Evolutionary conservation across 768 basidiomycete species (phyloP).

Genomic region (Mrakia blollopis): DNA sequence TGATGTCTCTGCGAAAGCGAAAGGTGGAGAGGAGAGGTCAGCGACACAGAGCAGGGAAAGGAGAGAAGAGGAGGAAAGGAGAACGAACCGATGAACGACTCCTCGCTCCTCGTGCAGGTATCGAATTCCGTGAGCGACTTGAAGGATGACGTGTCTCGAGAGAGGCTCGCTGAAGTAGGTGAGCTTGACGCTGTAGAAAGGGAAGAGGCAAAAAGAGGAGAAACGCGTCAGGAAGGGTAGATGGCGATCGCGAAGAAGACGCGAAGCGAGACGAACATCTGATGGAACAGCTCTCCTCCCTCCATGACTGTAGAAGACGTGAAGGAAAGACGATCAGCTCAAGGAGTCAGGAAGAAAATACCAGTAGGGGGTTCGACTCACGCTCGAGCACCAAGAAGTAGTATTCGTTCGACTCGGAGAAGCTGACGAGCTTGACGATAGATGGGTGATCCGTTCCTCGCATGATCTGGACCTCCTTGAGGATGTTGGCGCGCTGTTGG

Average conservation of each 20-base stretch:
- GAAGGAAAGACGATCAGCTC: slow-evolving; percentile 10
- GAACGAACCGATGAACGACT: slow-evolving; percentile 76
- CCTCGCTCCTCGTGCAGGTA: slow-evolving; percentile 97
- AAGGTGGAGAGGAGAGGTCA: not conserved
- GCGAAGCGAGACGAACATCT: slow-evolving; percentile 52
- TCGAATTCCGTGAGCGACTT: slow-evolving; percentile 87
- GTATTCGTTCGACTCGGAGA: slow-evolving; percentile 85
- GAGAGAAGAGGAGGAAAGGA: not conserved
- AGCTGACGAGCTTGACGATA: slow-evolving; percentile 84
- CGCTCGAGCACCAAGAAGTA: slow-evolving; percentile 92
- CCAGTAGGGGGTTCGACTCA: slow-evolving; percentile 46
- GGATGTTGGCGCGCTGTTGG: slow-evolving; percentile 85
- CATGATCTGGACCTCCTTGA: slow-evolving; percentile 99
- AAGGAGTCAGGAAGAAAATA: not conserved
- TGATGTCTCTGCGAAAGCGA: slow-evolving; percentile 65
- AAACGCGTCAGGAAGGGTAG: not conserved
- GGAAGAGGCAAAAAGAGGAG: not conserved
- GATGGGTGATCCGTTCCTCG: slow-evolving; percentile 86
- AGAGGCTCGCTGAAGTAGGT: slow-evolving; percentile 98
- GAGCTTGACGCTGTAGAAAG: slow-evolving; percentile 63
- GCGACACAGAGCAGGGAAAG: too few species aligned
- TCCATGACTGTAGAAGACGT: slow-evolving; percentile 72
- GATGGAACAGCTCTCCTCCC: slow-evolving; percentile 96
- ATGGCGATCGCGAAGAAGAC: not conserved
- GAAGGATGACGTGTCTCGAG: slow-evolving; percentile 93